Evolutionary conservation across 2,329 filamentous ascomycete genomes (phyloP), one percentile per base, ranked within the genome.

Genomic region (Aureobasidium sp.): DNA sequence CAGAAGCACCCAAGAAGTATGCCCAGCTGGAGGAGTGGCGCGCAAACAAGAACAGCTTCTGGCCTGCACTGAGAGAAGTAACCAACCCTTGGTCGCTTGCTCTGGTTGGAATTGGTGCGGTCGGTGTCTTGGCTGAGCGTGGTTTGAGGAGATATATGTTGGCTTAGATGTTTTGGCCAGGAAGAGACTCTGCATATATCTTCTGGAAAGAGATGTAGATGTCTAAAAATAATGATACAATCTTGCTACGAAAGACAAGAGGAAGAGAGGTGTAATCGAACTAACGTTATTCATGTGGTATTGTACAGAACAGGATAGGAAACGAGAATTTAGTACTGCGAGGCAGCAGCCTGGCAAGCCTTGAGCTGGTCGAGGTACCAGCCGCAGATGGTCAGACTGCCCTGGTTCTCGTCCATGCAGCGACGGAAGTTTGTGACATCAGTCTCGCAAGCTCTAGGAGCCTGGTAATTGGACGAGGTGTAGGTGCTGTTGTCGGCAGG

Each of bases 321-420:
- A 53, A 45, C 16, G 49, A 37, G 32, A 9, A 25, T 66, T 73
- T 79, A 80, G 68, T 81, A 81, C 72, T 76, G 76, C 48, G 71
- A 70, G 61, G 78, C 76, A 21, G 77, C 76, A 57, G 70, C 65
- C 75, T 80, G 78, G 67, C 78, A 81, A 21, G 78, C 78, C 76
- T 80, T 80, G 77, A 99, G 82, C 84, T 99, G 93, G 76, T 99
- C 94, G 70, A 99, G 80, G 77, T 99, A 99, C 92, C 93, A 99
- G 68, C 89, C 89, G 80, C 94, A 99, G 73, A 97, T 95, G 73
- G 88, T 87, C 88, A 99, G 86, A 78, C 94, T 91, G 68, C 94
- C 94, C 73, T 86, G 81, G 77, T 99, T 89, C 73, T 97, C 90
- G 76, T 97, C 92, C 87, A 99, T 88, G 83, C 94, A 99, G 80